A percentile compares a stretch with the other conserved stretches of the same genome.
phyloP scores from a whole-genome alignment of 306 rosid species.

The Begonia loranthoides region DNA sequence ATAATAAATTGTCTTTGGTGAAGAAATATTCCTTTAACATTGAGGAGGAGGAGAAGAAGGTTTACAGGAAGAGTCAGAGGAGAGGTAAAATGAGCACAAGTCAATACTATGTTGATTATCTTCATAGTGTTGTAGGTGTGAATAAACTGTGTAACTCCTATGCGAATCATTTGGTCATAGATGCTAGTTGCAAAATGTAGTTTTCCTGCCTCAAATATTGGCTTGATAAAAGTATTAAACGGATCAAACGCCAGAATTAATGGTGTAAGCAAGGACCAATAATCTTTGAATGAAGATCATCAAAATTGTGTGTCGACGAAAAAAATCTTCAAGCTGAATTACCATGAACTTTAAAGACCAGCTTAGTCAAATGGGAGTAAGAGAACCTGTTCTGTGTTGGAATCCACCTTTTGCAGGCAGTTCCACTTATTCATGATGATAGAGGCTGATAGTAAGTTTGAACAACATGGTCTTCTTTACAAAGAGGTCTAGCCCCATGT shows the following conservation, averaged over 20 bases:
- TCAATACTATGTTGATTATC: no score
- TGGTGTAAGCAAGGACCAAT: conserved; percentile 94
- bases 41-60: no score
- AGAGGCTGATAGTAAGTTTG: conserved; percentile 69
- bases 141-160: no score
- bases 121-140: no score
- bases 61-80: no score
- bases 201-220: no score
- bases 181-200: no score
- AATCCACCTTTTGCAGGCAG: conserved; percentile 66
- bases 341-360: conserved; percentile 83
- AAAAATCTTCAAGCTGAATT: conserved; percentile 67
- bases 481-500: conserved; percentile 45
- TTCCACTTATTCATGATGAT: conserved; percentile 74
- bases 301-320: conserved; percentile 61
- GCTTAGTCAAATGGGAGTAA: conserved; percentile 38
- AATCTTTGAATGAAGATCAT: conserved; percentile 59
- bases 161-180: no score
- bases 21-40: no score
- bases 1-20: no score
- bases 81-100: no score
- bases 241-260: conserved; percentile 89
- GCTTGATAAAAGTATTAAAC: no score
- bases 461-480: conserved; percentile 45
- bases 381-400: conserved; percentile 75